Base-by-base conservation (phyloP, 129 eudicot genomes). In the Arctium lappa region DNA sequence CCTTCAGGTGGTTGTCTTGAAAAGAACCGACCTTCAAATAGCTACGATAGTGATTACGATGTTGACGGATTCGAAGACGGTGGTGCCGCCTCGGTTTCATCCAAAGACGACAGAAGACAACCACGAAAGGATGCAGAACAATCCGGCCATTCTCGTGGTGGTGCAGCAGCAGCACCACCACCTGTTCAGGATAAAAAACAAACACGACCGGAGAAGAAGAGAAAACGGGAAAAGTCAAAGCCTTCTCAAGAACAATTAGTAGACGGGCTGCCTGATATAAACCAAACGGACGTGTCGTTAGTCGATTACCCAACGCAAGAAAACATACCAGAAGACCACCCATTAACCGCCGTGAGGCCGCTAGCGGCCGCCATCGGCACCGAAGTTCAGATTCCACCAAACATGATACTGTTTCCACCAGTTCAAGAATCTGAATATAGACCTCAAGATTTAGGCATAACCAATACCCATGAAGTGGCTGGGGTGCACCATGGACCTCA, bases 41-140 rank as follows among this genome's bases (percentile, higher is more conserved):
- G 93, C 70, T 81, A 89, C 44, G 98, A 92, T 73, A 92, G 98
- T 78, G 98, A 90, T 73, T 90, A 89, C 85, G 94, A 92, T 69
- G 94, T 90, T 79, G 91, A 92, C 31, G 91, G 88, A 31, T 13
- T 79, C 56, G 89, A 79, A 85, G 91, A 92, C 50, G 88, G 88
- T 40, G 88, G 90, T 34, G 76, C 65, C 38, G 88, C 88, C 44
- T 91, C 93, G 4, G 92, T 91, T 68, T 92, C 98, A 4, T 94
- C 98, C 6, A 91, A 82, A 82, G 90, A 92, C 72, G 88, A 78
- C 66, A 74, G 90, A 73, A 78, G 86, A 50, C 87, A 38, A 50
- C 85, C 85, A 62, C 72, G 63, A 16, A 36, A 27, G 69, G 75
- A 73, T 10, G 82, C 22, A 42, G 74, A 86, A 22, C 81, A 86